Evolutionary conservation across 208 protist genomes (phyloP).

Genomic region (Chromosphaera perkinsii): DNA sequence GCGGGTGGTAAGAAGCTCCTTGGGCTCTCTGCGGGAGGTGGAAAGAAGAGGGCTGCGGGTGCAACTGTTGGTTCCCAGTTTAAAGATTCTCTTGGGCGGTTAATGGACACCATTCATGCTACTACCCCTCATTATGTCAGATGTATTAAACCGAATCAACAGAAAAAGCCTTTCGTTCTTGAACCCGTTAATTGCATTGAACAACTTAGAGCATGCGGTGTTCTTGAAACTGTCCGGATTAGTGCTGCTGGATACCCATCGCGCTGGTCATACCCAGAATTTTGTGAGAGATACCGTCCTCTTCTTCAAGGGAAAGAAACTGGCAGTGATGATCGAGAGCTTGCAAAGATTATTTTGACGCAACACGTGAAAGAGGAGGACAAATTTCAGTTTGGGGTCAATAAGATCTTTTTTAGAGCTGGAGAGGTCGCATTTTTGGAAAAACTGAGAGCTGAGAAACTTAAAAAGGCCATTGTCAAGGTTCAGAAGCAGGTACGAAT

Average conservation of each 20-base stretch:
- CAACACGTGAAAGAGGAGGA: constrained; percentile 50
- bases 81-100: constrained; percentile 12
- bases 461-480: not conserved
- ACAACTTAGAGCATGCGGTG: constrained; percentile 35
- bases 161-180: constrained; percentile 45
- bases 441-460: constrained; percentile 8
- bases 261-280: constrained; percentile 12
- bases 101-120: constrained; percentile 22
- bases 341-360: constrained; percentile 9
- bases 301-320: not conserved
- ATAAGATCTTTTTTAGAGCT: constrained; percentile 84
- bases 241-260: constrained; percentile 28
- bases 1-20: no score
- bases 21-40: not conserved
- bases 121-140: constrained; percentile 77
- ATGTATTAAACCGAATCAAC: constrained; percentile 74
- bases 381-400: constrained; percentile 72
- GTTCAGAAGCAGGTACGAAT: constrained; percentile 7
- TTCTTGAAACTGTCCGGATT: constrained; percentile 39
- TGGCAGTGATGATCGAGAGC: not conserved
- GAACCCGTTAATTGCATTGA: not conserved
- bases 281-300: constrained; percentile 16
- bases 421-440: constrained; percentile 31
- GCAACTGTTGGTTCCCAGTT: constrained; percentile 29
- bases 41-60: constrained; percentile 8